Conservation (phyloP, 768 basidiomycete species). For the Leucocoprinus birnbaumii region DNA sequence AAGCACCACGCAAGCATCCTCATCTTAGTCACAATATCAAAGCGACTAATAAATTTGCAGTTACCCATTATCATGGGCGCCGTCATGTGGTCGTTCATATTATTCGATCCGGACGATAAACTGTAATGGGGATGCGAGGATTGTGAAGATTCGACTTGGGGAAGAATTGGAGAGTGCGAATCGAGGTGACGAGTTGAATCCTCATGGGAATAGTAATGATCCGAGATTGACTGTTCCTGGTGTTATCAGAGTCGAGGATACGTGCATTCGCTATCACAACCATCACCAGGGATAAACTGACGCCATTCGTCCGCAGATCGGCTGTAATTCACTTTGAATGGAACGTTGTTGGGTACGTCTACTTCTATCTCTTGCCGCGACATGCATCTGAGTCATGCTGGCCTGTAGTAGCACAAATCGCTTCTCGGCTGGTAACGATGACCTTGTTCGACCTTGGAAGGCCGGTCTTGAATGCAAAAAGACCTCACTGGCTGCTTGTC, state of each 20-base stretch:
- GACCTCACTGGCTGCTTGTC: no score
- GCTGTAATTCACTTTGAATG: slow-evolving; percentile 87
- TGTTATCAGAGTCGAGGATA: slow-evolving; percentile 87
- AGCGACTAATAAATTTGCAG: slow-evolving; percentile 52
- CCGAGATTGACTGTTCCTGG: slow-evolving; percentile 67
- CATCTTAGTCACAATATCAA: background rate
- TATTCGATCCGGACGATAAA: slow-evolving; percentile 91
- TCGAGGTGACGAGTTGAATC: slow-evolving; percentile 12
- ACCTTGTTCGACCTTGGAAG: slow-evolving; percentile 83
- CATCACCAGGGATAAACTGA: no score
- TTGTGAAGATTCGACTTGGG: slow-evolving; percentile 80
- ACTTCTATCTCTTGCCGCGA: background rate
- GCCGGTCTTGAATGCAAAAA: no score
- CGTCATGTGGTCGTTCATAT: slow-evolving; percentile 89
- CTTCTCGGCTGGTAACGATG: slow-evolving; percentile 81
- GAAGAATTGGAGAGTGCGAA: slow-evolving; percentile 49
- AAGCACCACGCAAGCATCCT: background rate
- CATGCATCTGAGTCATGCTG: background rate
- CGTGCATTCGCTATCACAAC: slow-evolving; percentile 47
- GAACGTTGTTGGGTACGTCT: slow-evolving; percentile 81
- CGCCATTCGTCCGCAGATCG: no score
- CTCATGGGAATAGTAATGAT: background rate
- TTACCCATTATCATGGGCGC: slow-evolving; percentile 91
- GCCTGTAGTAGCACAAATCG: slow-evolving; percentile 64
- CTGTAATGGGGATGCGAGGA: slow-evolving; percentile 83